These are phyloP conservation scores for Trametes pubescens DNA, from an alignment of 1,284 basidiomycete species.

Conservation along the genomic window DNA sequence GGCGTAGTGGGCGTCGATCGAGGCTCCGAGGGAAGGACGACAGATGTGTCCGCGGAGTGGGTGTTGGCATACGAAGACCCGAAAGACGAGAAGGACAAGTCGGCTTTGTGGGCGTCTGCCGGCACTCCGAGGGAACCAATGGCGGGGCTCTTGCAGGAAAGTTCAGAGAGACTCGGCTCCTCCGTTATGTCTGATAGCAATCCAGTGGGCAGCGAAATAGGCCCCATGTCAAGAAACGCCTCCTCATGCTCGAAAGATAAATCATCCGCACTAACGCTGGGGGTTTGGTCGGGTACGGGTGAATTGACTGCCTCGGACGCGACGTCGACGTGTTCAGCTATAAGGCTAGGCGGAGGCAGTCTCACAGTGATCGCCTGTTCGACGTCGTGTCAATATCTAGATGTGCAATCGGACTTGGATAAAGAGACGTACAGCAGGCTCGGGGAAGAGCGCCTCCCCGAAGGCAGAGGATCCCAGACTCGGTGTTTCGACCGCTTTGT, in stretches of 20 bases:
- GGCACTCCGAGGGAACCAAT: not conserved
- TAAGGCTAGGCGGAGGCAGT: not conserved
- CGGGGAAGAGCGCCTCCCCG: not conserved
- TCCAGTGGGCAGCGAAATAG: conserved; percentile 4
- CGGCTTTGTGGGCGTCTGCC: not conserved
- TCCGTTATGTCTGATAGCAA: conserved; percentile 29
- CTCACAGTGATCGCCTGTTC: not conserved
- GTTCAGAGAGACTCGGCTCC: conserved; percentile 7
- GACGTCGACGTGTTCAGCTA: not conserved
- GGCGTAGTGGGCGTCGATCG: not conserved
- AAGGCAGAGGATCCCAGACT: not conserved
- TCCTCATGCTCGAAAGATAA: not conserved
- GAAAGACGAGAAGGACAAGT: conserved; percentile 31
- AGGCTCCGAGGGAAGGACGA: not conserved
- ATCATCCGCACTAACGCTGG: no score
- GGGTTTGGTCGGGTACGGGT: not conserved
- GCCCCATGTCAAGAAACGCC: not conserved
- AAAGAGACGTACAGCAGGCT: not conserved
- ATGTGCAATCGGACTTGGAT: not conserved
- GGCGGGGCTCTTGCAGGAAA: not conserved
- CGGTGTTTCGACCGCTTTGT: not conserved
- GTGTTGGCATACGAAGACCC: conserved; percentile 32
- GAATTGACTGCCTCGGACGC: not conserved
- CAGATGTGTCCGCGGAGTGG: not conserved
- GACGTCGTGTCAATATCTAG: not conserved